A percentile compares a stretch with the other conserved stretches of the same genome.
These are phyloP conservation scores for Breviolum minutum DNA, from an alignment of 73 alveolate species.

Conservation along the genomic window DNA sequence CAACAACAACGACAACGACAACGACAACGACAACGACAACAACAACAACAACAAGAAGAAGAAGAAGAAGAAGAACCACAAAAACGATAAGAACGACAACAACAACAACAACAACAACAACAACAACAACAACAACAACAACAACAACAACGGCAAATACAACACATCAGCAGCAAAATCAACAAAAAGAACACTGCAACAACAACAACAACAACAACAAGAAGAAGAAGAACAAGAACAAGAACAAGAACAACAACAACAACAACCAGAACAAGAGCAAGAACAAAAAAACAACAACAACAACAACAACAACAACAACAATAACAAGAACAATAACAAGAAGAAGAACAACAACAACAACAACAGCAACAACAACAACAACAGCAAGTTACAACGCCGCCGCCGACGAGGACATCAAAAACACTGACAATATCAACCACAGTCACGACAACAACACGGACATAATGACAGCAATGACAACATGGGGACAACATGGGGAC, in stretches of 20 bases:
- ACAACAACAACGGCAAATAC: background rate
- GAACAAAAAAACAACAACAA: background rate
- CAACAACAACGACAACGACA: background rate
- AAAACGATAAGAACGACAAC: background rate
- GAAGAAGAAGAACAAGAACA: background rate
- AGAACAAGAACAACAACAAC: background rate
- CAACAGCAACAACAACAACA: background rate
- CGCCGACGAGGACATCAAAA: background rate
- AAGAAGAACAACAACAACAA: background rate
- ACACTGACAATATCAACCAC: background rate
- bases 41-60: too few relatives aligned
- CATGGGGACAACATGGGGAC: too few relatives aligned
- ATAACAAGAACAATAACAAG: background rate
- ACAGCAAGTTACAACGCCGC: background rate
- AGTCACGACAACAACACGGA: background rate
- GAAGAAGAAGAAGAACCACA: too few relatives aligned
- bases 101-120: conserved; percentile 1
- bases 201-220: background rate
- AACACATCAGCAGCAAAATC: too few relatives aligned
- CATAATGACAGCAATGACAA: too few relatives aligned
- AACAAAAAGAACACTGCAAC: background rate
- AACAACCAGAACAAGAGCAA: too few relatives aligned
- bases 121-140: background rate
- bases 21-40: too few relatives aligned
- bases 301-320: background rate